phyloP scores from a whole-genome alignment of 345 rosid species.

The Dipteronia dyeriana region DNA sequence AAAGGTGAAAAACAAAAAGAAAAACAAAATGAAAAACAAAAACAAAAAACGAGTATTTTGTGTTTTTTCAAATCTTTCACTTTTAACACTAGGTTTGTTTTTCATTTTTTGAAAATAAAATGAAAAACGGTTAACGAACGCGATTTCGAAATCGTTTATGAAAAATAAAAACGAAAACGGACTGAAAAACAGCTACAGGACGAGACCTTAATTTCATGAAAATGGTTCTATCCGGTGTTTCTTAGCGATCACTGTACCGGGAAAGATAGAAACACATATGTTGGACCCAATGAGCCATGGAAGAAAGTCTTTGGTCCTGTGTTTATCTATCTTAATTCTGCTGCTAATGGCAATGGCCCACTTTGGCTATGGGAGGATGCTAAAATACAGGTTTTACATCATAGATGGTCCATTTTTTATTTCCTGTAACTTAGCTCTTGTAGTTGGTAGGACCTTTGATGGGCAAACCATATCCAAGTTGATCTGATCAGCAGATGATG shows the following conservation, averaged over 20 bases:
- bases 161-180: too few species aligned
- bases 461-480: constrained; percentile 13
- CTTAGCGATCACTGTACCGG: constrained; percentile 84
- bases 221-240: constrained; percentile 63
- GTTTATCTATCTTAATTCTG: constrained; percentile 74
- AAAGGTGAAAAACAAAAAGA: too few species aligned
- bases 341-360: constrained; percentile 55
- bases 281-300: constrained; percentile 73
- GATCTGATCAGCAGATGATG: constrained; percentile 48
- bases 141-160: too few species aligned
- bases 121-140: too few species aligned
- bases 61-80: too few species aligned
- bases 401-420: constrained; percentile 5
- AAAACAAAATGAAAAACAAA: too few species aligned
- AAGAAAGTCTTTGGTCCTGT: constrained; percentile 97
- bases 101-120: too few species aligned
- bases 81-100: too few species aligned
- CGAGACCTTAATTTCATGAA: constrained; percentile 7
- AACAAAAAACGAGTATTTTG: too few species aligned
- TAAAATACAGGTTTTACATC: constrained; percentile 59
- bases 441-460: constrained; percentile 16
- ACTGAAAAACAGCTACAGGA: too few species aligned
- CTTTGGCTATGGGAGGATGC: constrained; percentile 90
- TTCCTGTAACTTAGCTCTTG: neutral
- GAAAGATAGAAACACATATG: constrained; percentile 55